These are phyloP conservation scores for Kazachstania kunashirensis DNA, from an alignment of 805 yeast genomes.

Conservation along the genomic window DNA sequence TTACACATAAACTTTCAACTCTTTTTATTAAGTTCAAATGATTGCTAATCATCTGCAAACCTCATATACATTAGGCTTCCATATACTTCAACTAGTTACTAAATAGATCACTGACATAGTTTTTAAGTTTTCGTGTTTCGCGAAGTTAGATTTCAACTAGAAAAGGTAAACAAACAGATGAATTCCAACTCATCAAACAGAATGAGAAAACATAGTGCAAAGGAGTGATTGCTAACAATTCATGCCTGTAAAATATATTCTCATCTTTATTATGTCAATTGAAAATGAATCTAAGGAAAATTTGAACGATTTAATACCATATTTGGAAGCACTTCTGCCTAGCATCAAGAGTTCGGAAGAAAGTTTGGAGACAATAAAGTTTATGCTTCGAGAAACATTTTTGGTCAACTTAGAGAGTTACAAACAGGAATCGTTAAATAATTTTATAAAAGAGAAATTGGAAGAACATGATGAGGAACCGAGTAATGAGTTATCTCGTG, in stretches of 20 bases:
- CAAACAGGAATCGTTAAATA: neutral
- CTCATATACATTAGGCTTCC: too few species aligned
- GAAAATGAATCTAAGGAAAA: neutral
- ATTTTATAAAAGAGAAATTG: neutral
- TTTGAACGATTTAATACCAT: neutral
- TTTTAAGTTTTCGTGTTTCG: too few species aligned
- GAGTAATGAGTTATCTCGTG: neutral
- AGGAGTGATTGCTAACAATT: too few species aligned
- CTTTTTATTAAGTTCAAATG: slow-evolving; percentile 3
- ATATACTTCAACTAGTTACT: too few species aligned
- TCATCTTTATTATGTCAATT: too few species aligned
- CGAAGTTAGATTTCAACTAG: too few species aligned
- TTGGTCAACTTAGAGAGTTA: neutral
- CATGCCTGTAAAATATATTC: too few species aligned
- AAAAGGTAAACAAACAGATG: too few species aligned
- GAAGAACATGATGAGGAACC: neutral
- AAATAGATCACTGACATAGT: too few species aligned
- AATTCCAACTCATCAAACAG: too few species aligned
- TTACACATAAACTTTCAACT: slow-evolving; percentile 5
- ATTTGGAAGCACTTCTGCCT: slow-evolving; percentile 3
- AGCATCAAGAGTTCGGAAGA: neutral
- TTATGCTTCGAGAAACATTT: neutral
- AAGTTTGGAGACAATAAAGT: neutral
- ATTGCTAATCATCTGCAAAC: too few species aligned
- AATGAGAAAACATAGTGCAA: too few species aligned